Evolutionary conservation across 768 basidiomycete species (phyloP).

Genomic region (Cystobasidium tubakii): DNA sequence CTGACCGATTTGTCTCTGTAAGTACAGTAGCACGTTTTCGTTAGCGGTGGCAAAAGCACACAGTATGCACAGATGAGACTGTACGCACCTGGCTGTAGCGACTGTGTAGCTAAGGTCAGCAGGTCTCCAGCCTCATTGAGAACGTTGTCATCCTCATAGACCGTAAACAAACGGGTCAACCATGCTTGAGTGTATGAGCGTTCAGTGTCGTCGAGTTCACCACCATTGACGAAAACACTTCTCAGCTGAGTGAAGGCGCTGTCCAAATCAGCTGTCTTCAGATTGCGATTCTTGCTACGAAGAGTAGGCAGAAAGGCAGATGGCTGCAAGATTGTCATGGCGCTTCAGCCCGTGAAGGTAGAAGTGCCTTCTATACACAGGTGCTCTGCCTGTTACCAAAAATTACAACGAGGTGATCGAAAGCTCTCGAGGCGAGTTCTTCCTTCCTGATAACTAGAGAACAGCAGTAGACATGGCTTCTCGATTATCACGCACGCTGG

Average conservation of each 20-base stretch:
- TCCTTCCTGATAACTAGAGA: neutral
- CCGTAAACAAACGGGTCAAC: conserved; percentile 17
- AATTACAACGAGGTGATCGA: neutral
- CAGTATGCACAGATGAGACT: too few relatives aligned
- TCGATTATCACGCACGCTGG: neutral
- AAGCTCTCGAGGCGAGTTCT: neutral
- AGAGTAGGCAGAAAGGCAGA: conserved; percentile 6
- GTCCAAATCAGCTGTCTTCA: neutral
- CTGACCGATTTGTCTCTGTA: neutral
- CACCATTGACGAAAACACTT: neutral
- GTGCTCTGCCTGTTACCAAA: neutral
- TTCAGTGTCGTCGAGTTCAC: conserved; percentile 10
- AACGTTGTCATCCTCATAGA: neutral
- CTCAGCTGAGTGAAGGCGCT: neutral
- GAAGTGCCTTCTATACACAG: neutral
- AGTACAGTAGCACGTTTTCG: neutral
- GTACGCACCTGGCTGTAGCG: neutral
- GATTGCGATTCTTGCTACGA: neutral
- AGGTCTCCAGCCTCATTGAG: neutral
- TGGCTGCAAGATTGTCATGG: neutral
- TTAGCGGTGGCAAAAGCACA: neutral
- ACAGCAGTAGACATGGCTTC: neutral
- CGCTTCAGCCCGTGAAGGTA: neutral
- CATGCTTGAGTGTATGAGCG: neutral
- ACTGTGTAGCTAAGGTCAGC: neutral